These are phyloP conservation scores for Diplodia intermedia DNA, from an alignment of 2,329 filamentous ascomycete genomes.

Conservation along the genomic window DNA sequence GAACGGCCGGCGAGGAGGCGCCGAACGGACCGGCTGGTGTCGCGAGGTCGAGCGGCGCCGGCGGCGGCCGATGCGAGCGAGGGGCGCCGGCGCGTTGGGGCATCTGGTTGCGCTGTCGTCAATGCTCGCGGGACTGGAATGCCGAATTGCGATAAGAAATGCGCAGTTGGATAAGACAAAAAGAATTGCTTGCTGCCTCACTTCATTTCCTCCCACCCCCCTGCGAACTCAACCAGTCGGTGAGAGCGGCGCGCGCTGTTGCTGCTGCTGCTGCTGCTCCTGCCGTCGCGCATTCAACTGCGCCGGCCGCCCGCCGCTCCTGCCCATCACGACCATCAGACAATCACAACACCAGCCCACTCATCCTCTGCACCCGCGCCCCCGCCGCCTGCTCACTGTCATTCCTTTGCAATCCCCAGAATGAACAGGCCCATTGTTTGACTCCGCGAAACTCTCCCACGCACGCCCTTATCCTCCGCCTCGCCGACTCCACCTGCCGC, in stretches of 20 bases:
- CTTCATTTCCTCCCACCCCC: not conserved
- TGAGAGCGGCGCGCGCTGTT: conserved; percentile 21
- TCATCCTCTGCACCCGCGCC: not conserved
- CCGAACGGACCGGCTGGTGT: not conserved
- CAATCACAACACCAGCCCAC: conserved; percentile 1
- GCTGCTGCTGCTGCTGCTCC: not conserved
- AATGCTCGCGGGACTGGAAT: conserved; percentile 24
- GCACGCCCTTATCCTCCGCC: not conserved
- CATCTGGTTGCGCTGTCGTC: not conserved
- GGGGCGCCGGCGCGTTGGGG: conserved; percentile 14
- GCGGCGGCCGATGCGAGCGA: conserved; percentile 4
- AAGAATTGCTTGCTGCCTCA: not conserved
- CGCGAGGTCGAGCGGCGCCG: not conserved
- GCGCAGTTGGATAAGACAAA: conserved; percentile 14
- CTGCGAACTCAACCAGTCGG: not conserved
- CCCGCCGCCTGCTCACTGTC: conserved; percentile 5
- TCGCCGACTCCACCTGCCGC: not conserved
- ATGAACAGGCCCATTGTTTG: conserved; percentile 28
- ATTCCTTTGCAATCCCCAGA: conserved; percentile 19
- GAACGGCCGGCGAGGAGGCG: not conserved
- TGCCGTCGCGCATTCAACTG: conserved; percentile 14
- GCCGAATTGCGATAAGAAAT: conserved; percentile 26
- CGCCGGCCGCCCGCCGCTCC: conserved; percentile 16
- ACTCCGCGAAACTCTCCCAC: not conserved
- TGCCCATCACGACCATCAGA: not conserved